phyloP scores from a whole-genome alignment of 345 rosid genomes.

The Pseudoturritis turrita region DNA sequence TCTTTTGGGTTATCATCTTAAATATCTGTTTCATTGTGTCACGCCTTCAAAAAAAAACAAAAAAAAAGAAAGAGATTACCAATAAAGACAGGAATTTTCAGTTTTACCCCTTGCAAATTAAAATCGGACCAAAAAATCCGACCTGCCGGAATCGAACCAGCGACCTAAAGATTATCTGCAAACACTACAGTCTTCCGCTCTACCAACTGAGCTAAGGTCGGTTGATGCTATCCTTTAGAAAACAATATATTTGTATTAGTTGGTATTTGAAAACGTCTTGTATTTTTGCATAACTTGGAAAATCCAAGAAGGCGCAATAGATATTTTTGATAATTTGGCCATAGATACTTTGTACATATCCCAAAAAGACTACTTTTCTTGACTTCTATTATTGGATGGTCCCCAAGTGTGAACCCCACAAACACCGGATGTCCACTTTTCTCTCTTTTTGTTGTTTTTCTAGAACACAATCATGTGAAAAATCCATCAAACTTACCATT shows the following conservation, averaged over 20 bases:
- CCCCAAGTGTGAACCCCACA: conserved; percentile 17
- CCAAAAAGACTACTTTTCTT: not conserved
- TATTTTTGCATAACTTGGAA: not conserved
- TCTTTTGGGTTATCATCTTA: not conserved
- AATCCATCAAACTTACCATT: not conserved
- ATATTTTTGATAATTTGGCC: not conserved
- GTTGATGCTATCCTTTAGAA: not conserved
- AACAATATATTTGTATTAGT: too few species aligned
- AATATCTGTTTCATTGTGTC: too few species aligned
- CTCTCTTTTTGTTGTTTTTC: not conserved
- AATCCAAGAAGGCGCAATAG: not conserved
- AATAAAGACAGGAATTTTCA: not conserved
- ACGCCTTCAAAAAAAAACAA: not conserved
- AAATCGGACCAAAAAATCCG: not conserved
- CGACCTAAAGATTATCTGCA: conserved; percentile 28
- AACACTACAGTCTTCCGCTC: conserved; percentile 99
- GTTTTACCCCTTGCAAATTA: not conserved
- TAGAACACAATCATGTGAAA: not conserved
- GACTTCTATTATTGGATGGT: conserved; percentile 17
- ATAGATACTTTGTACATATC: not conserved
- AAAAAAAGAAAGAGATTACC: not conserved
- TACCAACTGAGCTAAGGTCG: conserved; percentile 99
- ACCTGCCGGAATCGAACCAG: conserved; percentile 35
- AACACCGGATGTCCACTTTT: not conserved
- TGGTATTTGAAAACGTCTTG: not conserved